phyloP scores from a whole-genome alignment of 768 basidiomycete species.

The Suillus spraguei region DNA sequence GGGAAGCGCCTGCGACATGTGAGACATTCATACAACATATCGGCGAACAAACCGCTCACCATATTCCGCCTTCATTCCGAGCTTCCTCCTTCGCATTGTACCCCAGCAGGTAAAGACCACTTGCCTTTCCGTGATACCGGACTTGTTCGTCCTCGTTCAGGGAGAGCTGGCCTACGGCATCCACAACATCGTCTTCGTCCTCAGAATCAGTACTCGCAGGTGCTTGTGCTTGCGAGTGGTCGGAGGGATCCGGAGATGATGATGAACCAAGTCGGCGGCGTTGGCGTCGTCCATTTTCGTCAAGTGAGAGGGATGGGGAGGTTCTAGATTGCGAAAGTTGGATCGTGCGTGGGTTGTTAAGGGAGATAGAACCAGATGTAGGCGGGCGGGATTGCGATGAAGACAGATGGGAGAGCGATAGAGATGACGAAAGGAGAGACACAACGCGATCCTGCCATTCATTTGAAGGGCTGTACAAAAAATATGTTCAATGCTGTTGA shows the following conservation, averaged over 20 bases:
- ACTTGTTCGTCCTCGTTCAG: constrained; percentile 87
- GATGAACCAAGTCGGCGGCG: constrained; percentile 50
- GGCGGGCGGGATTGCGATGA: constrained; percentile 4
- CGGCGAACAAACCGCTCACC: constrained; percentile 44
- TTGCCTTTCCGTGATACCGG: constrained; percentile 84
- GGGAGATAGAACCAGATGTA: constrained; percentile 7
- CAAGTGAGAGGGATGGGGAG: constrained; percentile 18
- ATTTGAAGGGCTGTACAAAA: constrained; percentile 62
- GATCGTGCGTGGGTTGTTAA: constrained; percentile 18
- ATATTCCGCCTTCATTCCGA: constrained; percentile 76
- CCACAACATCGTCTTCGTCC: constrained; percentile 52
- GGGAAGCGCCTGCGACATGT: constrained; percentile 72
- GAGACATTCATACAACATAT: constrained; percentile 17
- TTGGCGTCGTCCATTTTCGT: constrained; percentile 45
- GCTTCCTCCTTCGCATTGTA: constrained; percentile 60
- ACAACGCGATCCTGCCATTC: constrained; percentile 82
- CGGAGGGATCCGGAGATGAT: constrained; percentile 18
- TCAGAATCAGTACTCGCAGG: constrained; percentile 35
- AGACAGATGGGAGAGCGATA: constrained; percentile 16
- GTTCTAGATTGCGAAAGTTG: constrained; percentile 15
- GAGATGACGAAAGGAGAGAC: constrained; percentile 22
- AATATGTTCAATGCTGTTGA: constrained; percentile 13
- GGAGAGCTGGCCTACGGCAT: constrained; percentile 84
- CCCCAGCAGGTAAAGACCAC: constrained; percentile 75
- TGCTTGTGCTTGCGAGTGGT: constrained; percentile 11